Evolutionary conservation across 345 rosid species (phyloP).

Genomic region (Erodium maritimum): DNA sequence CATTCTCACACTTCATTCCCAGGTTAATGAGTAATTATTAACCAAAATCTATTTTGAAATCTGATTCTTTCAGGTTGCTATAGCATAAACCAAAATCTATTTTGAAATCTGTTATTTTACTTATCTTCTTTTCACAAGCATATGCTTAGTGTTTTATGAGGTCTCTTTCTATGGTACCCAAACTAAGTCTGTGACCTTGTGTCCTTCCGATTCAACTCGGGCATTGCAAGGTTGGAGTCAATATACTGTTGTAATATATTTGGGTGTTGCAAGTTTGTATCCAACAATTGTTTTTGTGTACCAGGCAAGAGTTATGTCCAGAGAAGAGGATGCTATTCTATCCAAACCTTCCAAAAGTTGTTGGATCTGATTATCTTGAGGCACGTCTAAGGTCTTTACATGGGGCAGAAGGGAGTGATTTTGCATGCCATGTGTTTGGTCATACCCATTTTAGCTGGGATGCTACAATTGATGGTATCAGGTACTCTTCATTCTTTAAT

Average conservation of each 20-base stretch:
- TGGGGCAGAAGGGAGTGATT: slow-evolving; percentile 16
- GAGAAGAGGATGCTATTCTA: slow-evolving; percentile 64
- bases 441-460: slow-evolving; percentile 83
- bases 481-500: slow-evolving; percentile 17
- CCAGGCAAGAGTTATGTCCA: slow-evolving; percentile 65
- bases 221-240: no score
- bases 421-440: slow-evolving; percentile 52
- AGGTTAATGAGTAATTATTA: slow-evolving; percentile 23
- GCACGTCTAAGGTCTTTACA: slow-evolving; percentile 45
- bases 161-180: no score
- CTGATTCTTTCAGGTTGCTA: no score
- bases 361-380: slow-evolving; percentile 61
- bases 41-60: neutral
- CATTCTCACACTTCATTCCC: slow-evolving; percentile 65
- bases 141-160: no score
- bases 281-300: neutral
- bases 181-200: no score
- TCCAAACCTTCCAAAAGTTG: slow-evolving; percentile 54
- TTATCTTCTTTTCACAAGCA: no score
- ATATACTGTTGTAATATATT: no score
- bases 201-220: no score
- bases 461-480: slow-evolving; percentile 45
- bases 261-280: no score
- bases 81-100: no score
- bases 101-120: no score